Evolutionary conservation across 164 flowering plant species (phyloP).

Genomic region (Aristolochia californica): DNA sequence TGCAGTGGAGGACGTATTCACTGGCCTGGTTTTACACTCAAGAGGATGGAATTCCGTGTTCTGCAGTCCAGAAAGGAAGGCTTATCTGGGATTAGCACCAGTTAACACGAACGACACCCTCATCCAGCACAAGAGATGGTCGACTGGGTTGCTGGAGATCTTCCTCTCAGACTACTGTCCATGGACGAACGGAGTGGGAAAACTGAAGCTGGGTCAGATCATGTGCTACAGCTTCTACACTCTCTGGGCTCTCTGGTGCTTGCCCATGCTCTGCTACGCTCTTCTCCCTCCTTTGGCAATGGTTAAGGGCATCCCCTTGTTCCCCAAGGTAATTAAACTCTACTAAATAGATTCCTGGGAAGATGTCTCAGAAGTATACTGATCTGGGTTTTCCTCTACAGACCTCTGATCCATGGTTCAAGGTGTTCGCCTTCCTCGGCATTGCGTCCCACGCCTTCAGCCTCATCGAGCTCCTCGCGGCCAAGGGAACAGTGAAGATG

Average conservation of each 20-base stretch:
- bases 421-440: conserved; percentile 19
- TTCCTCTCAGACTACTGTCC: conserved; percentile 48
- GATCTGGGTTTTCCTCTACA: no score
- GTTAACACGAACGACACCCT: conserved; percentile 28
- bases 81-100: conserved; percentile 44
- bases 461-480: conserved; percentile 15
- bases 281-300: conserved; percentile 28
- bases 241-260: conserved; percentile 36
- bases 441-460: conserved; percentile 19
- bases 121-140: conserved; percentile 48
- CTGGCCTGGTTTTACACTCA: conserved; percentile 44
- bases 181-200: conserved; percentile 30
- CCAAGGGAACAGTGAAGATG: conserved; percentile 21
- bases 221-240: conserved; percentile 41
- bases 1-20: conserved; percentile 46
- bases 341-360: no score
- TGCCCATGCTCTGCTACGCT: conserved; percentile 32
- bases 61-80: conserved; percentile 32
- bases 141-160: conserved; percentile 44
- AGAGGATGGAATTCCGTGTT: conserved; percentile 48
- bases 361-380: no score
- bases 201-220: conserved; percentile 32
- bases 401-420: conserved; percentile 25
- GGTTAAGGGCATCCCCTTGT: conserved; percentile 16
- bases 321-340: conserved; percentile 19